Base-by-base conservation (phyloP, 2,329 filamentous ascomycete species). In the Penicillium frequentans region DNA sequence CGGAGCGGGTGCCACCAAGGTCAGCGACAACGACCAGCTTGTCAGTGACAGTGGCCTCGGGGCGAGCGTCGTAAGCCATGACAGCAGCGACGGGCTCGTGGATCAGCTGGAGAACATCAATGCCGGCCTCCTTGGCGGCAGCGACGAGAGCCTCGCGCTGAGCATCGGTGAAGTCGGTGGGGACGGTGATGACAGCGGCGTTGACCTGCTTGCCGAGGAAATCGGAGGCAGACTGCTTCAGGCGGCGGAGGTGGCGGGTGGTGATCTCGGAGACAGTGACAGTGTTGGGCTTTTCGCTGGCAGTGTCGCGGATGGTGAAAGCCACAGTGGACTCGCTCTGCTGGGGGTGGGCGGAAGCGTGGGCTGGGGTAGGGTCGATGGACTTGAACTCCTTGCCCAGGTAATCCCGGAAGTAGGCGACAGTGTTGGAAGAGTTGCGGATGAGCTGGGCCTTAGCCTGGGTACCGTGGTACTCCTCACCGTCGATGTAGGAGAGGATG, bases 381-480 rank as follows among this genome's bases (percentile, higher is more conserved):
- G 91, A 90, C 81, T 96, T 93, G 85, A 96, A 97, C 64, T 96
- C 90, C 84, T 96, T 90, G 68, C 95, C 95, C 52, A 99, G 79
- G 77, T 92, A 97, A 72, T 99, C 95, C 78, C 92, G 88, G 83
- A 98, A 99, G 81, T 91, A 96, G 73, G 91, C 90, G 72, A 97
- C 85, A 23, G 95, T 97, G 83, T 98, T 98, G 75, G 86, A 85
- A 64, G 91, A 84, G 78, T 99, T 98, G 72, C 95, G 90, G 66
- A 98, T 84, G 57, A 98, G 86, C 80, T 98, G 93, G 64, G 85
- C 83, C 84, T 98, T 99, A 70, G 93, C 95, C 79, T 99, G 93
- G 64, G 90, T 88, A 70, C 95, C 95, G 72, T 96, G 93, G 79
- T 96, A 97, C 80, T 99, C 93, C 73, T 99, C 95, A 65, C 93